Evolutionary conservation across 1,139 yeast genomes (phyloP), one percentile per base, ranked within the genome.

Genomic region (Nakaseomyces glabratus): DNA sequence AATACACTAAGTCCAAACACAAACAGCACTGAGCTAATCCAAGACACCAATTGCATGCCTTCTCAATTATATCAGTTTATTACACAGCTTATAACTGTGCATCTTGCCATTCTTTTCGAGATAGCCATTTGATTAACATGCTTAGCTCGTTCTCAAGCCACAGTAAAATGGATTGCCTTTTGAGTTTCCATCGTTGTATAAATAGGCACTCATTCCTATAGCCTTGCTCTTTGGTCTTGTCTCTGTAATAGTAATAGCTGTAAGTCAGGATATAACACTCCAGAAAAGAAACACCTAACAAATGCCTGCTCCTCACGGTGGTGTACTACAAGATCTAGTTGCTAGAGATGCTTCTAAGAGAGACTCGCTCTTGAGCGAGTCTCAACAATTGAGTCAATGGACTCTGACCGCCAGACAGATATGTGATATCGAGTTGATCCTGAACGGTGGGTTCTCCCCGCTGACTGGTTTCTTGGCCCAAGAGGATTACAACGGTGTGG

Each of bases 381-480:
- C 78, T 17, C 63, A 65, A 33, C 68, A 66, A 10, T 35, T 35
- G 11, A 25, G 38, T 12, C 61, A 81, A 39, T 52, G 51, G 55
- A 39, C 37, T 15, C 68, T 88, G 48, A 79, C 93, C 17, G 90
- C 78, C 44, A 80, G 97, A 59, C 97, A 88, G 60, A 68, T 88
- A 41, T 88, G 97, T 62, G 97, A 88, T 61, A 66, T 88, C 55
- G 97, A 88, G 63, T 71, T 88, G 60, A 82, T 88, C 53, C 66
- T 88, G 46, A 82, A 81, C 51, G 97, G 97, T 60, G 97, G 97
- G 4, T 88, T 88, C 58, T 84, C 95, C 31, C 97, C 97, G 30
- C 69, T 88, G 49, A 73, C 75, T 38, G 96, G 97, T 1, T 88
- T 88, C 64, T 65, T 88, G 59, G 76, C 71, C 54, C 75, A 86